Percentiles rank a stretch among this genome's conserved stretches.
phyloP scores from a whole-genome alignment of 208 protist genomes.

The Crithidia expoeki region DNA sequence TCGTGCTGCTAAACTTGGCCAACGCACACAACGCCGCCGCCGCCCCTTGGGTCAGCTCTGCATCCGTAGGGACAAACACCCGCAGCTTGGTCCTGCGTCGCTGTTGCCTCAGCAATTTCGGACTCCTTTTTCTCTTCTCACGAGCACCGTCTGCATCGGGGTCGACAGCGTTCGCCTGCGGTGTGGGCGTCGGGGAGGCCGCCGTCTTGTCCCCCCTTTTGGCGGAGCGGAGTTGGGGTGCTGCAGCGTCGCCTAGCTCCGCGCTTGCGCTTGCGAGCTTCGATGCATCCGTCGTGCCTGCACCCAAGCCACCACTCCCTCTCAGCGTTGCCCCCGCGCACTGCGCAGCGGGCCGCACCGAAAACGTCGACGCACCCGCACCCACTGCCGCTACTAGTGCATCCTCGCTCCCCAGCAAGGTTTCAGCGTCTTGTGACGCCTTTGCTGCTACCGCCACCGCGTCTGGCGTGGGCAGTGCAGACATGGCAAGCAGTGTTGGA shows the following conservation, averaged over 20 bases:
- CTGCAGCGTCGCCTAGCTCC: too few relatives aligned
- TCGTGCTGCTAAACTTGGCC: constrained; percentile 64
- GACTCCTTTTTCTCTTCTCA: neutral
- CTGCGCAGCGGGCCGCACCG: too few relatives aligned
- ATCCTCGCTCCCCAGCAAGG: too few relatives aligned
- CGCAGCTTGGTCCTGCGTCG: neutral
- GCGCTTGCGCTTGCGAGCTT: too few relatives aligned
- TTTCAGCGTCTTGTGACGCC: too few relatives aligned
- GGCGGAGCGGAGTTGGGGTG: too few relatives aligned
- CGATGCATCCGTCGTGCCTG: too few relatives aligned
- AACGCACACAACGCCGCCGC: constrained; percentile 72
- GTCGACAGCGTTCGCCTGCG: neutral
- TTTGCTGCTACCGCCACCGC: neutral
- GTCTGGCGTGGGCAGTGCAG: neutral
- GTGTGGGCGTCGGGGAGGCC: too few relatives aligned
- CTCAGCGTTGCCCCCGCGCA: too few relatives aligned
- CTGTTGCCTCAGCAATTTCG: neutral
- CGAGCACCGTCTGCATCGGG: neutral
- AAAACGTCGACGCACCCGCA: neutral
- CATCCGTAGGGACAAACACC: constrained; percentile 26
- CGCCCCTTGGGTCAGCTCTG: constrained; percentile 45
- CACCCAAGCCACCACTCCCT: too few relatives aligned
- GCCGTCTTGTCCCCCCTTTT: too few relatives aligned
- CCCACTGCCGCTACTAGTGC: too few relatives aligned
- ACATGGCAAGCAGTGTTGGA: neutral